Conservation (phyloP, 768 basidiomycete genomes). For the Pholiota conissans region DNA sequence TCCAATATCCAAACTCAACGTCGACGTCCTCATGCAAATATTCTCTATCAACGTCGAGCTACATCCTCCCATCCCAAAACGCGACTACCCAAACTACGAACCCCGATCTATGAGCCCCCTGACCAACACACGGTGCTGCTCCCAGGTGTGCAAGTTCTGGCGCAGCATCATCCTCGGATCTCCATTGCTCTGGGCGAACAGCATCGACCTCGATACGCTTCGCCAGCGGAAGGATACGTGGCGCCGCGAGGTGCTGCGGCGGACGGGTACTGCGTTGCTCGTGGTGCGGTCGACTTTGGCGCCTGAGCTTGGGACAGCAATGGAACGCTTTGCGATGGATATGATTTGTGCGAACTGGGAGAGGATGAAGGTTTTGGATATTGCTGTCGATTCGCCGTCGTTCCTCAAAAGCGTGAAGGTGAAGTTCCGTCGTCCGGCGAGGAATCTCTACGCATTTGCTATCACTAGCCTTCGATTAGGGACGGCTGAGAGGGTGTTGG, state of each 20-base stretch:
- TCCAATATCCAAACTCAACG: neutral
- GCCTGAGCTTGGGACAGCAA: no score
- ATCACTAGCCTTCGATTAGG: neutral
- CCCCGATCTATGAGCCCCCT: no score
- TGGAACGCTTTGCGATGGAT: neutral
- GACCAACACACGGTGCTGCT: neutral
- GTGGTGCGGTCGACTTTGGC: neutral
- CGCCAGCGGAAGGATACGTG: neutral
- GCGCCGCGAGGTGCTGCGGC: neutral
- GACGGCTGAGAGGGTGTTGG: no score
- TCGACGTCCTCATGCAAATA: neutral
- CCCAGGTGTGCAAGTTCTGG: constrained; percentile 8
- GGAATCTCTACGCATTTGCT: neutral
- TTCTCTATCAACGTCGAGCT: neutral
- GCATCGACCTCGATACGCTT: neutral
- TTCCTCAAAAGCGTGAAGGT: neutral
- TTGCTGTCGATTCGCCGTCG: neutral
- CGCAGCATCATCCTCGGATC: neutral
- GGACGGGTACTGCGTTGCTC: neutral
- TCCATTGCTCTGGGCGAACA: neutral
- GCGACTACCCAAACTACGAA: neutral
- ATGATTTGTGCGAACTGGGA: neutral
- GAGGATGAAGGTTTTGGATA: neutral
- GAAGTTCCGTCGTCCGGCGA: neutral
- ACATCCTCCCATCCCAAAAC: neutral